phyloP scores from a whole-genome alignment of 495 filamentous ascomycete species.

The Trichocladium uniseriatum region DNA sequence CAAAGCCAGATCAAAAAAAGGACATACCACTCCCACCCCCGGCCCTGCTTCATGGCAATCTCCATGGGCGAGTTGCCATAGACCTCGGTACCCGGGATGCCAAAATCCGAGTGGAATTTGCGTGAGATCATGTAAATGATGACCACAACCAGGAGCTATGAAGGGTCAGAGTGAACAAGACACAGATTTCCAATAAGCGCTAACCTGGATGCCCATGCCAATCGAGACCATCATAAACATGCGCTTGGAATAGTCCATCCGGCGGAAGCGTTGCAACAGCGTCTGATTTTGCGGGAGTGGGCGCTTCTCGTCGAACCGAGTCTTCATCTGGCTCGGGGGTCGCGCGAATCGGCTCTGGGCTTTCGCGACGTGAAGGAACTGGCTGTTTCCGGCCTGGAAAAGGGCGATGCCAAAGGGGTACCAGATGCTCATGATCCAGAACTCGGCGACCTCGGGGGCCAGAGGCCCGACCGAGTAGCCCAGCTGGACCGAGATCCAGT shows the following conservation, averaged over 20 bases:
- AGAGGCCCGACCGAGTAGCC: constrained; percentile 51
- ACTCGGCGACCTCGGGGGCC: constrained; percentile 45
- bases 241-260: constrained; percentile 37
- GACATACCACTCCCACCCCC: constrained; percentile 53
- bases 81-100: constrained; percentile 34
- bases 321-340: constrained; percentile 16
- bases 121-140: constrained; percentile 56
- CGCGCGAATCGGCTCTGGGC: constrained; percentile 38
- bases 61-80: constrained; percentile 40
- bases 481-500: constrained; percentile 50
- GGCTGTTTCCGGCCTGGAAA: constrained; percentile 60
- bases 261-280: constrained; percentile 10
- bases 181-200: neutral
- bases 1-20: neutral
- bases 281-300: neutral
- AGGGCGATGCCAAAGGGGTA: constrained; percentile 61
- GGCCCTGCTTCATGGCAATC: constrained; percentile 32
- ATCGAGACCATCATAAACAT: constrained; percentile 40
- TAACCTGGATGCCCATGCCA: constrained; percentile 47
- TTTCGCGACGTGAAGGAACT: constrained; percentile 55
- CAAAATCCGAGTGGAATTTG: constrained; percentile 48
- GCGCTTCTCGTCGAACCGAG: constrained; percentile 21
- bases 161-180: neutral
- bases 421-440: constrained; percentile 67
- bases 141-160: constrained; percentile 48